Evolutionary conservation across 2,329 filamentous ascomycete species (phyloP).

Genomic region (Talaromyces amestolkiae): DNA sequence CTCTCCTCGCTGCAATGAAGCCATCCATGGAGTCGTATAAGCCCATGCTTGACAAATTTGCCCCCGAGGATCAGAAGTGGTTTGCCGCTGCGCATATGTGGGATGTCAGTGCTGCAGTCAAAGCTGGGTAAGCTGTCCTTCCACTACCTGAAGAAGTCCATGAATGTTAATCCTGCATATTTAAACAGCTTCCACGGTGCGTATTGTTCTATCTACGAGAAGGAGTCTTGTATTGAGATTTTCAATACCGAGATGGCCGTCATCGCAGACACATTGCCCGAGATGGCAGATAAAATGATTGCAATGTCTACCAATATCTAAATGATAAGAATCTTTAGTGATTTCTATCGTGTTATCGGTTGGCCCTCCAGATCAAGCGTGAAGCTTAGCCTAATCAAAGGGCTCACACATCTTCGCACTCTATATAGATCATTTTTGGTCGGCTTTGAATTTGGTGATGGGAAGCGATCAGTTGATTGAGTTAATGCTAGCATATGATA

Average conservation of each 20-base stretch:
- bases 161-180: neutral
- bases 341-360: neutral
- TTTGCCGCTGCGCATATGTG: conserved; percentile 61
- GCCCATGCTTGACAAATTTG: conserved; percentile 45
- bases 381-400: neutral
- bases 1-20: conserved; percentile 36
- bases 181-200: conserved; percentile 48
- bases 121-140: conserved; percentile 31
- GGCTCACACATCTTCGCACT: neutral
- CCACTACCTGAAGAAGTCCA: too few relatives aligned
- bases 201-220: conserved; percentile 55
- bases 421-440: neutral
- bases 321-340: neutral
- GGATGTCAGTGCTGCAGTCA: conserved; percentile 55
- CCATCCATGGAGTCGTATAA: conserved; percentile 50
- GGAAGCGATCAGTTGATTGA: neutral
- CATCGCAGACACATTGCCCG: conserved; percentile 45
- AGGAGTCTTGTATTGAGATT: conserved; percentile 50
- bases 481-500: neutral
- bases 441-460: neutral
- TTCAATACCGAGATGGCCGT: conserved; percentile 54
- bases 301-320: neutral
- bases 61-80: conserved; percentile 45
- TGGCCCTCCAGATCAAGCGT: neutral
- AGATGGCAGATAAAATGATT: conserved; percentile 45